A percentile compares a stretch with the other conserved stretches of the same genome.
phyloP scores from a whole-genome alignment of 1,284 basidiomycete species.

The Trametes pubescens region DNA sequence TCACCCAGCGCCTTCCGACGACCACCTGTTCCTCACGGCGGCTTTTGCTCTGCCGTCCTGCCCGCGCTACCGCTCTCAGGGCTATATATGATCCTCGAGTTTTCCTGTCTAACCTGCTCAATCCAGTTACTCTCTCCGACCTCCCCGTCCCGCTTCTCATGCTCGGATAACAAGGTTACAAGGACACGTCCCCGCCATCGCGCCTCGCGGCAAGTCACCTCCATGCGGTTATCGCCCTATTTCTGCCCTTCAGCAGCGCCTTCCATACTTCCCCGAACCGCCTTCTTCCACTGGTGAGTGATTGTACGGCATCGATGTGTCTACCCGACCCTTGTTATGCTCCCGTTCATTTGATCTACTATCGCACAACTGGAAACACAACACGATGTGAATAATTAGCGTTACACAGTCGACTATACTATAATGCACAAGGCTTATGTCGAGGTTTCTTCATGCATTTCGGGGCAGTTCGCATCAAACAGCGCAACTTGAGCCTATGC shows the following conservation, averaged over 20 bases:
- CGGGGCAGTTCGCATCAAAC: too few relatives aligned
- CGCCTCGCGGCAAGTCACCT: background rate
- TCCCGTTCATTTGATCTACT: too few relatives aligned
- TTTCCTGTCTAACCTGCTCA: background rate
- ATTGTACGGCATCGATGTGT: background rate
- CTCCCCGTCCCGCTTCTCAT: constrained; percentile 24
- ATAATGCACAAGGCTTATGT: too few relatives aligned
- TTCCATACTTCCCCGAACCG: background rate
- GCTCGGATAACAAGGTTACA: background rate
- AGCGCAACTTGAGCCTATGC: too few relatives aligned
- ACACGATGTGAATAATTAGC: too few relatives aligned
- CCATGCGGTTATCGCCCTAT: background rate
- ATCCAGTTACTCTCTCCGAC: constrained; percentile 8
- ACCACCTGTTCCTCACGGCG: constrained; percentile 17
- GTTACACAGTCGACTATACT: too few relatives aligned
- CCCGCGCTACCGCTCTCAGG: constrained; percentile 21
- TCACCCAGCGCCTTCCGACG: constrained; percentile 20
- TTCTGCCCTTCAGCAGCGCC: background rate
- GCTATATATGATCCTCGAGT: constrained; percentile 25
- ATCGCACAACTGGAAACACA: too few relatives aligned
- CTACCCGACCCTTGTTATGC: background rate
- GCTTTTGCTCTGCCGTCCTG: constrained; percentile 13
- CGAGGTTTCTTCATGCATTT: too few relatives aligned
- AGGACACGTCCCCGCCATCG: background rate
- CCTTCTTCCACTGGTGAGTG: background rate